Evolutionary conservation across 495 filamentous ascomycete species (phyloP), one percentile per base, ranked within the genome.

Genomic region (Choiromyces venosus): DNA sequence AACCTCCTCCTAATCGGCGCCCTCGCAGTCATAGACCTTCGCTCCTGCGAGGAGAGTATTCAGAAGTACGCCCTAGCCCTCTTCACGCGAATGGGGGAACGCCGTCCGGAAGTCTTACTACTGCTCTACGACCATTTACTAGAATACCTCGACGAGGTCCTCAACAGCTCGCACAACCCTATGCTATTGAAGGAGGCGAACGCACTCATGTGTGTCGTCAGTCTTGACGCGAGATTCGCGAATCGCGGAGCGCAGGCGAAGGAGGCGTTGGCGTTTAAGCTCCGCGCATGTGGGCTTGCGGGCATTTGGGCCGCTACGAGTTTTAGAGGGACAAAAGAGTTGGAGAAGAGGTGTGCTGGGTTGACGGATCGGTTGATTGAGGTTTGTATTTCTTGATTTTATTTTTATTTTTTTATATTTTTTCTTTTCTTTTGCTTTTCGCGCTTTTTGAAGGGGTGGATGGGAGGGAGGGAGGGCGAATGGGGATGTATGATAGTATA

Each of bases 301-400:
- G 80, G 80, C 21, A 78, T 81, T 69, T 81, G 79, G 80, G 71
- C 75, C 29, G 74, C 79, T 18, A 79, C 79, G 16, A 81, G 71
- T 36, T 81, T 81, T 46, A 81, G 78, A 36, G 73, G 69, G 12
- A 80, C 79, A 4, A 78, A 75, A 56, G 77, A 78, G 35, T 69
- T 75, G 35, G 76, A 83, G 70, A 82, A 80, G 71, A 78, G 74
- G 68, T 79, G 81, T 69, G 77, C 75, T 69, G 80, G 71, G 73
- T 77, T 77, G 77, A 81, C 79, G 36, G 79, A 81, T 72, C 74
- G 79, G 70, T 72, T 81, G 52, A 79, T 81, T 44, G 76, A 81
- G 70, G 79, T 81, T 65, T 36, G 66, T 39, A 69, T 46, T 70
- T 46, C 68, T n/a, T 67, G 66, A 67, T 67, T 40, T 10, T 37